A percentile compares a stretch with the other conserved stretches of the same genome.
These are phyloP conservation scores for Myxozyma mucilagina DNA, from an alignment of 805 yeast species.

Conservation along the genomic window DNA sequence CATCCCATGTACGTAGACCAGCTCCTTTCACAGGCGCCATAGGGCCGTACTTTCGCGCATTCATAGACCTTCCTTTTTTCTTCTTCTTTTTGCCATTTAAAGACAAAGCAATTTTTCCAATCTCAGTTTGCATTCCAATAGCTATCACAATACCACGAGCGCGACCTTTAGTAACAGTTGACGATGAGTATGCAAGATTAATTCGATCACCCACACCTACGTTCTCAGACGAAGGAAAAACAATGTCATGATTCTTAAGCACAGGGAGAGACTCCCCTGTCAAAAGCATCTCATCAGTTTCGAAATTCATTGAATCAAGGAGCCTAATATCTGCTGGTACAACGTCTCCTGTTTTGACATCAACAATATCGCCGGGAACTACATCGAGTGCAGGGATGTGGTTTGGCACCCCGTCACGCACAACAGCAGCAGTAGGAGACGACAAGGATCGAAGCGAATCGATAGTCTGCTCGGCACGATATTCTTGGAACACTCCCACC, in stretches of 20 bases:
- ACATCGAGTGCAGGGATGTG: constrained; percentile 80
- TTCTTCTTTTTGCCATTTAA: constrained; percentile 69
- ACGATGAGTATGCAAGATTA: constrained; percentile 65
- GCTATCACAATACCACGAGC: constrained; percentile 91
- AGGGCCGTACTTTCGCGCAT: too few relatives aligned
- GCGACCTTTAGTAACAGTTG: constrained; percentile 95
- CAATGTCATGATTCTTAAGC: constrained; percentile 66
- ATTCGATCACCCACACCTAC: constrained; percentile 66
- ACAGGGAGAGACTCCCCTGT: constrained; percentile 98
- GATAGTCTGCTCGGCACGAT: constrained; percentile 96
- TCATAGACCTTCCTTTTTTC: too few relatives aligned
- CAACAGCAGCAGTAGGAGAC: constrained; percentile 81
- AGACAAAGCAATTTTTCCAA: constrained; percentile 96
- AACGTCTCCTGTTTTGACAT: constrained; percentile 64
- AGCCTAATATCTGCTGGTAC: constrained; percentile 92
- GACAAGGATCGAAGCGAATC: constrained; percentile 92
- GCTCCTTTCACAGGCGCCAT: too few relatives aligned
- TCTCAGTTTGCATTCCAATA: constrained; percentile 93
- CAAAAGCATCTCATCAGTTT: constrained; percentile 94
- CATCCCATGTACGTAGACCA: too few relatives aligned
- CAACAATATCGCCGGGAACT: constrained; percentile 92
- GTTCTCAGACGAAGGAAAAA: not conserved
- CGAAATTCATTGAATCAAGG: constrained; percentile 79
- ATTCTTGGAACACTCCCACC: constrained; percentile 95
- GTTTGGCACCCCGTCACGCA: constrained; percentile 73